phyloP scores from a whole-genome alignment of 1,284 basidiomycete species.

The Meira miltonrushii region DNA sequence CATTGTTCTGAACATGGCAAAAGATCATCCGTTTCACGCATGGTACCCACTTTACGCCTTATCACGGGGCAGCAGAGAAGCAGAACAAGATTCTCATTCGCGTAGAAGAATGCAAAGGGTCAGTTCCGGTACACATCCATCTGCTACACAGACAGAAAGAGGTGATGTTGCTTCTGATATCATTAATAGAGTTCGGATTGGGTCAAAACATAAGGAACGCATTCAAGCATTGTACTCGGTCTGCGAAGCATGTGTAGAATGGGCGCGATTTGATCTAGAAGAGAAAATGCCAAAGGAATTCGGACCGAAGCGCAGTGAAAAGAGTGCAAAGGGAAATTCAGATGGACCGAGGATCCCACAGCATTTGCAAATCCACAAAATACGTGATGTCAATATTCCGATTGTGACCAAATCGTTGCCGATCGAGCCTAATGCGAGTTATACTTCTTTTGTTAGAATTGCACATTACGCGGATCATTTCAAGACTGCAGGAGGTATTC shows the following conservation, averaged over 20 bases:
- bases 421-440: conserved; percentile 63
- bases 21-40: conserved; percentile 89
- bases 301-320: background rate
- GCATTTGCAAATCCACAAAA: conserved; percentile 17
- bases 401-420: conserved; percentile 70
- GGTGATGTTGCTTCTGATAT: conserved; percentile 66
- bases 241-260: conserved; percentile 70
- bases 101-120: conserved; percentile 16
- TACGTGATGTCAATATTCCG: conserved; percentile 56
- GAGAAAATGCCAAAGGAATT: conserved; percentile 31
- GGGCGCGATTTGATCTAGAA: conserved; percentile 66
- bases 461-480: conserved; percentile 61
- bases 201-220: conserved; percentile 54
- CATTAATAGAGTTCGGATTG: conserved; percentile 60
- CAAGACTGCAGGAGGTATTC: conserved; percentile 70
- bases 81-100: conserved; percentile 1
- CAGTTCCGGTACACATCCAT: background rate
- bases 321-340: conserved; percentile 9
- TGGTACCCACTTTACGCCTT: conserved; percentile 79
- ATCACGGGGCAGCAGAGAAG: conserved; percentile 18
- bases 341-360: too few relatives aligned
- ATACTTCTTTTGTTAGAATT: conserved; percentile 60
- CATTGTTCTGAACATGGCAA: conserved; percentile 70
- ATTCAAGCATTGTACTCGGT: conserved; percentile 64
- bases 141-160: conserved; percentile 53